Conservation (phyloP, 345 rosid genomes). For the Hibiscus mutabilis region DNA sequence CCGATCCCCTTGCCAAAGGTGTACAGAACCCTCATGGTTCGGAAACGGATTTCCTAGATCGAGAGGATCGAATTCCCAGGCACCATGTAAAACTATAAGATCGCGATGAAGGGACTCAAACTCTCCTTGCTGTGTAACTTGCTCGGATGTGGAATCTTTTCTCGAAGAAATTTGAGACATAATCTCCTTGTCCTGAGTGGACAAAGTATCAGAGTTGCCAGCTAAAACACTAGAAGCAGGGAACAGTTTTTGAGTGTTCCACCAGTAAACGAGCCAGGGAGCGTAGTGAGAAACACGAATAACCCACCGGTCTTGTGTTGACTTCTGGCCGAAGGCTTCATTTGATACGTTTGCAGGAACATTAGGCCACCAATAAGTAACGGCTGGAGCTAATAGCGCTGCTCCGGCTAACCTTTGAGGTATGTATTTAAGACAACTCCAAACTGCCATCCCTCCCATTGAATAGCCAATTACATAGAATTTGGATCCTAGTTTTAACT, state of each 20-base stretch:
- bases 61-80: constrained; percentile 56
- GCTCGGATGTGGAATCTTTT: not conserved
- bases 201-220: not conserved
- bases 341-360: constrained; percentile 42
- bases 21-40: constrained; percentile 40
- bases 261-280: constrained; percentile 67
- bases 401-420: constrained; percentile 66
- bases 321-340: constrained; percentile 36
- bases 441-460: constrained; percentile 47
- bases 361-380: constrained; percentile 58
- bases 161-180: not conserved
- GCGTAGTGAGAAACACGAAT: constrained; percentile 50
- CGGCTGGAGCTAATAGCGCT: constrained; percentile 43
- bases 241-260: constrained; percentile 61
- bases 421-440: constrained; percentile 65
- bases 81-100: constrained; percentile 43
- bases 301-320: constrained; percentile 47
- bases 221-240: constrained; percentile 34
- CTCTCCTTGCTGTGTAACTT: constrained; percentile 50
- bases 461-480: constrained; percentile 49
- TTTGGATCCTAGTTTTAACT: constrained; percentile 47
- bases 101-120: constrained; percentile 45
- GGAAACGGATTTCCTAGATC: constrained; percentile 44
- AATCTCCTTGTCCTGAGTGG: not conserved
- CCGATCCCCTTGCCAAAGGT: constrained; percentile 61